Conservation (phyloP, 345 rosid species). For the Syzygium oleosum region DNA sequence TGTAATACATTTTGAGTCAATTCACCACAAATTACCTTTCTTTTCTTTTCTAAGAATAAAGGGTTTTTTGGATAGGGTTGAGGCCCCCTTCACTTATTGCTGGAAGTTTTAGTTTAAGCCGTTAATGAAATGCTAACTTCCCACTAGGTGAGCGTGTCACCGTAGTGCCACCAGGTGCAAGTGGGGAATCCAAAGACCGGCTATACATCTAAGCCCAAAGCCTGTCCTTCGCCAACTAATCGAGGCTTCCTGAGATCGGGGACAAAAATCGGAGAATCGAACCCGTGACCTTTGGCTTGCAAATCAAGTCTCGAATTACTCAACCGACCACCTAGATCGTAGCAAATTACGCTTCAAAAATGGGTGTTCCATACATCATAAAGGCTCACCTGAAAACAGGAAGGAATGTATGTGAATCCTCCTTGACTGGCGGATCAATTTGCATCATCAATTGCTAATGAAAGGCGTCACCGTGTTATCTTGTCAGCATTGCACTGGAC, state of each 20-base stretch:
- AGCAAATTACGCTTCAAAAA: background rate
- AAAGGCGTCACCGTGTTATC: background rate
- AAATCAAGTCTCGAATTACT: background rate
- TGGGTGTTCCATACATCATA: fast-evolving
- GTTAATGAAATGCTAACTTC: fast-evolving
- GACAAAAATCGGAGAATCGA: background rate
- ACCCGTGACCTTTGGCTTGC: background rate
- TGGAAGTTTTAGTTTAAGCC: background rate
- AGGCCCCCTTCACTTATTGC: background rate
- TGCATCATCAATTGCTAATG: background rate
- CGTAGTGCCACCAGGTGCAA: background rate
- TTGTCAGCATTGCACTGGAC: background rate
- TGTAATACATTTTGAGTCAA: background rate
- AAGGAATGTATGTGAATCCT: background rate
- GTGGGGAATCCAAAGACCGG: background rate
- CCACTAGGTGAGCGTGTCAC: fast-evolving
- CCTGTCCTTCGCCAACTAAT: background rate
- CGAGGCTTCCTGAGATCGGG: background rate
- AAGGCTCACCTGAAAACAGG: background rate
- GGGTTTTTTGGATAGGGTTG: background rate
- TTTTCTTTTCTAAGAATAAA: background rate
- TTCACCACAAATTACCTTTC: background rate
- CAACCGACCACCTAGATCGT: background rate
- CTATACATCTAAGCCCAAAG: background rate
- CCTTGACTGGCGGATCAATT: background rate